phyloP scores from a whole-genome alignment of 306 rosid species.

The Purshia tridentata region DNA sequence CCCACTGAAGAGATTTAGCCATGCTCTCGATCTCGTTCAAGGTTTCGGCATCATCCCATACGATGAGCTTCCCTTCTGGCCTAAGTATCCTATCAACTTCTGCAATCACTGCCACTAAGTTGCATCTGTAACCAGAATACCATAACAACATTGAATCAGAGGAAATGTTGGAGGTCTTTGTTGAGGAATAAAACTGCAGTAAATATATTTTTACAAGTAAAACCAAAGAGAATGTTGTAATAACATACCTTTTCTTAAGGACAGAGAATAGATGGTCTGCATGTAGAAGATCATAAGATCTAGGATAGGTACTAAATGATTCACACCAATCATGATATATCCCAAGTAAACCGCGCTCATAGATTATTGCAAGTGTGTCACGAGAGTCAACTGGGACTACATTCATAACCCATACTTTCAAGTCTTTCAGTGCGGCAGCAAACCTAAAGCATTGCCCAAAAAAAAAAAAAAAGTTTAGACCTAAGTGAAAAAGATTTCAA shows the following conservation, averaged over 20 bases:
- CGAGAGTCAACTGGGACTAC: constrained; percentile 67
- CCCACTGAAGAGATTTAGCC: constrained; percentile 66
- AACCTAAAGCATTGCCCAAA: constrained; percentile 44
- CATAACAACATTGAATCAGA: constrained; percentile 14
- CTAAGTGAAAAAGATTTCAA: neutral
- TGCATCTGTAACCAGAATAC: constrained; percentile 56
- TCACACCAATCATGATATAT: constrained; percentile 91
- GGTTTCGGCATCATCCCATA: constrained; percentile 60
- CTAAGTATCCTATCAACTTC: constrained; percentile 84
- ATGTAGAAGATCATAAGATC: constrained; percentile 79
- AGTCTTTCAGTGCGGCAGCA: constrained; percentile 68
- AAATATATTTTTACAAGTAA: constrained; percentile 3
- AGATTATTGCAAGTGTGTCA: constrained; percentile 70
- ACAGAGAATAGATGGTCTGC: constrained; percentile 69
- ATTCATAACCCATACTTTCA: constrained; percentile 82
- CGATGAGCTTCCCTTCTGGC: constrained; percentile 70
- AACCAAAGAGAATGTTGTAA: neutral
- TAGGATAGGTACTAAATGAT: constrained; percentile 75
- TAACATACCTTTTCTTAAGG: constrained; percentile 52
- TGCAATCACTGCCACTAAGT: constrained; percentile 56
- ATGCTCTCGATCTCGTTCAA: constrained; percentile 55
- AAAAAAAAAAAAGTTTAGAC: neutral
- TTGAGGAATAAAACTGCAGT: neutral
- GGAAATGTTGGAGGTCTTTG: constrained; percentile 8
- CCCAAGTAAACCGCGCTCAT: constrained; percentile 79